phyloP scores from a whole-genome alignment of 2,329 filamentous ascomycete genomes.

The Apiospora hydei region DNA sequence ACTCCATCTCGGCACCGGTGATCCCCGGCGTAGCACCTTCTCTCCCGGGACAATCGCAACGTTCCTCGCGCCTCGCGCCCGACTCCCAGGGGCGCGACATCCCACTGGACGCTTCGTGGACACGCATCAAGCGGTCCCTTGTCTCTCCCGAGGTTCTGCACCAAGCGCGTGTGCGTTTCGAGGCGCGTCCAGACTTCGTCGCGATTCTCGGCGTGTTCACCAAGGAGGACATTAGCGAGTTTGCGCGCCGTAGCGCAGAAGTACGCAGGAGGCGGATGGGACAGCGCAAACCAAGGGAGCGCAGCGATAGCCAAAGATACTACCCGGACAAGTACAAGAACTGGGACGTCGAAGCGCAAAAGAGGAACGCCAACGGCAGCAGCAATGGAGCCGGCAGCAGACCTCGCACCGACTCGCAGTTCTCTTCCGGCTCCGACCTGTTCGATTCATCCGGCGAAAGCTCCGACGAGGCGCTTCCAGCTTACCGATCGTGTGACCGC shows the following conservation, averaged over 20 bases:
- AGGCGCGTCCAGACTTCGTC: conserved; percentile 66
- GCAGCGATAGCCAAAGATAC: conserved; percentile 37
- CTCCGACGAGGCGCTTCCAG: conserved; percentile 23
- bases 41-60: conserved; percentile 31
- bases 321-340: conserved; percentile 44
- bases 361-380: conserved; percentile 24
- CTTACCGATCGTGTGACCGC: conserved; percentile 13
- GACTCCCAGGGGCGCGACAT: conserved; percentile 66
- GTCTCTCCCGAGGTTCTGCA: conserved; percentile 66
- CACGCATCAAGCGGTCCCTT: conserved; percentile 60
- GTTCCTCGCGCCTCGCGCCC: conserved; percentile 55
- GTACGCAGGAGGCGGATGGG: conserved; percentile 49
- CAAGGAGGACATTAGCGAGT: conserved; percentile 59
- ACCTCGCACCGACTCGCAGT: conserved; percentile 34
- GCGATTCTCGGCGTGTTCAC: conserved; percentile 64
- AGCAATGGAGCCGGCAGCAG: conserved; percentile 26
- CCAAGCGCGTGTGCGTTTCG: conserved; percentile 63
- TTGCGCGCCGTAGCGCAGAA: conserved; percentile 57
- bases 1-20: conserved; percentile 38
- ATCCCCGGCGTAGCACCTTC: conserved; percentile 26
- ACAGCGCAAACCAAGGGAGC: conserved; percentile 29
- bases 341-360: conserved; percentile 36
- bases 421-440: conserved; percentile 36
- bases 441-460: conserved; percentile 40
- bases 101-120: conserved; percentile 65